phyloP scores from a whole-genome alignment of 2,329 filamentous ascomycete genomes.

The Phaeoacremonium minimum region DNA sequence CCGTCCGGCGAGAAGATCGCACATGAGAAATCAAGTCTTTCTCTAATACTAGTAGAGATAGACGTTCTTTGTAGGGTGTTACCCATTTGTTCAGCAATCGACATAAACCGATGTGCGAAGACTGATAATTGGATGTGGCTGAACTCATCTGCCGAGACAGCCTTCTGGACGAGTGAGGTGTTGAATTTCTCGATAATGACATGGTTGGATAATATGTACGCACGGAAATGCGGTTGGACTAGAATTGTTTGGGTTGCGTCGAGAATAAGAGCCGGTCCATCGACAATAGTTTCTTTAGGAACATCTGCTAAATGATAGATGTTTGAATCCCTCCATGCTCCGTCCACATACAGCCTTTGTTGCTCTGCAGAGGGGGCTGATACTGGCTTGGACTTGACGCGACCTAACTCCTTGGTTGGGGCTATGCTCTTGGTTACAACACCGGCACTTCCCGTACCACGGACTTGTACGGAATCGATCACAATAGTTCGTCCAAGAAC shows the following conservation, averaged over 20 bases:
- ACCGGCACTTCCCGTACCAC: conserved; percentile 19
- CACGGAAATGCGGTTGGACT: conserved; percentile 18
- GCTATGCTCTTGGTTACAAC: conserved; percentile 8
- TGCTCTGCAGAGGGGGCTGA: conserved; percentile 8
- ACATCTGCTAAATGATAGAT: conserved; percentile 21
- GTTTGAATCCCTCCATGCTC: conserved; percentile 16
- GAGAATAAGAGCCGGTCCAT: conserved; percentile 22
- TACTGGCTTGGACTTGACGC: background rate
- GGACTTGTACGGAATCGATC: conserved; percentile 31
- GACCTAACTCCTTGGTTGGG: conserved; percentile 10
- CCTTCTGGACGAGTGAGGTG: conserved; percentile 2
- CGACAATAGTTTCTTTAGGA: conserved; percentile 8
- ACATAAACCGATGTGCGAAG: conserved; percentile 54
- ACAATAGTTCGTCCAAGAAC: conserved; percentile 28
- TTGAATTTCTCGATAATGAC: conserved; percentile 6
- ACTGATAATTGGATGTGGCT: conserved; percentile 50
- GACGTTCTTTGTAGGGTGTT: conserved; percentile 50
- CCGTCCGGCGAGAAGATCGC: conserved; percentile 35
- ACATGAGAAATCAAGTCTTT: conserved; percentile 37
- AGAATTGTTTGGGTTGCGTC: conserved; percentile 25
- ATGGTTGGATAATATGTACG: conserved; percentile 21
- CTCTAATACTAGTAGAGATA: conserved; percentile 44
- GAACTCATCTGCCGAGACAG: conserved; percentile 14
- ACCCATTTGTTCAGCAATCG: conserved; percentile 56
- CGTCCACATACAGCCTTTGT: conserved; percentile 22